A percentile compares a stretch with the other conserved stretches of the same genome.
Evolutionary conservation across 352 stramenopile species (phyloP).

Genomic region (Globisporangium polare): DNA sequence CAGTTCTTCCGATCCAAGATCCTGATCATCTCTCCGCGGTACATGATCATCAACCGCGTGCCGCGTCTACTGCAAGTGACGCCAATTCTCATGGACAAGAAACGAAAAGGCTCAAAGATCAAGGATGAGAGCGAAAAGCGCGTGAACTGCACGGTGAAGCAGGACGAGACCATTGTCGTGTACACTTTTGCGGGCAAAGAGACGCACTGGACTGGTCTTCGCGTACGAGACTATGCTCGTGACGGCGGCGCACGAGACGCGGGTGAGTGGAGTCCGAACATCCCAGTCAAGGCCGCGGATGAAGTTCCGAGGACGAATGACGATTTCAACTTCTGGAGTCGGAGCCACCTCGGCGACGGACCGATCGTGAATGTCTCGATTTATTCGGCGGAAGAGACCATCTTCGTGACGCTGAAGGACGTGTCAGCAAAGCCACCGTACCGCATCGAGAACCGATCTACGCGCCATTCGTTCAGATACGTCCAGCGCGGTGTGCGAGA

Average conservation of each 20-base stretch:
- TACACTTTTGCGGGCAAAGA: constrained; percentile 71
- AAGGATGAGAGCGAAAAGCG: constrained; percentile 20
- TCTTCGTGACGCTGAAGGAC: constrained; percentile 70
- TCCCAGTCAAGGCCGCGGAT: constrained; percentile 37
- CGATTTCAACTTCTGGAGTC: constrained; percentile 62
- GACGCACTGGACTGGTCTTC: constrained; percentile 63
- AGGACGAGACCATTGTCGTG: constrained; percentile 52
- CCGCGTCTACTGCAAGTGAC: constrained; percentile 62
- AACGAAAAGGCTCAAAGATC: constrained; percentile 34
- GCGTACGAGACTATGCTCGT: constrained; percentile 53
- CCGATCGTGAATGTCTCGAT: constrained; percentile 65
- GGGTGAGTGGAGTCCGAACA: constrained; percentile 54
- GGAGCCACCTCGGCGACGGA: constrained; percentile 62
- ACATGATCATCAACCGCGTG: constrained; percentile 67
- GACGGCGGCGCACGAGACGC: constrained; percentile 35
- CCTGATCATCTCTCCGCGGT: constrained; percentile 71
- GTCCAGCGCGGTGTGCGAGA: constrained; percentile 53
- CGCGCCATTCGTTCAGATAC: constrained; percentile 67
- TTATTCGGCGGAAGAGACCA: constrained; percentile 57
- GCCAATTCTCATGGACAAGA: constrained; percentile 79
- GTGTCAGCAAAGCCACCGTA: constrained; percentile 65
- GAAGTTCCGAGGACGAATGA: constrained; percentile 34
- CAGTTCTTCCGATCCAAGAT: constrained; percentile 87
- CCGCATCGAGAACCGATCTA: constrained; percentile 86
- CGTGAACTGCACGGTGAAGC: constrained; percentile 40